phyloP scores from a whole-genome alignment of 805 yeast genomes.

The Candida ulmi region DNA sequence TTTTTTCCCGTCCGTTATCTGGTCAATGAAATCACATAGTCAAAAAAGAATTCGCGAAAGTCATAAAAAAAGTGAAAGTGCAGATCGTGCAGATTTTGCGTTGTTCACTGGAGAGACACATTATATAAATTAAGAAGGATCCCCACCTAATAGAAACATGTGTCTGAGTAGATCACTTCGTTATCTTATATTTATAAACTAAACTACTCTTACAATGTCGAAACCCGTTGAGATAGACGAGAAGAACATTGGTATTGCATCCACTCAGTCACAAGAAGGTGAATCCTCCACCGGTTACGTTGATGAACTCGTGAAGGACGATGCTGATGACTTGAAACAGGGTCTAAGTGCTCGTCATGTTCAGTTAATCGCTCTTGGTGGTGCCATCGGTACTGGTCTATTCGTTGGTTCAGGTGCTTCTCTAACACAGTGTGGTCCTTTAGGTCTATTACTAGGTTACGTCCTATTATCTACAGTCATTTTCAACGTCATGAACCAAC shows the following conservation, averaged over 20 bases:
- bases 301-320: slow-evolving; percentile 18
- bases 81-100: too few species aligned
- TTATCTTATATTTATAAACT: too few species aligned
- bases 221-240: slow-evolving; percentile 10
- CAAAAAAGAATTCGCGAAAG: too few species aligned
- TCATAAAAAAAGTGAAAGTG: too few species aligned
- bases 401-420: slow-evolving; percentile 70
- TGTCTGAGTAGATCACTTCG: too few species aligned
- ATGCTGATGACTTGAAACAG: neutral
- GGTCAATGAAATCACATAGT: too few species aligned
- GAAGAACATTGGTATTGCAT: slow-evolving; percentile 6
- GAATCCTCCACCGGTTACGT: slow-evolving; percentile 21
- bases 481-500: slow-evolving; percentile 56
- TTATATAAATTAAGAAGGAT: too few species aligned
- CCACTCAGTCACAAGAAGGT: slow-evolving; percentile 13
- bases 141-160: too few species aligned
- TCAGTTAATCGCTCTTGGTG: slow-evolving; percentile 80
- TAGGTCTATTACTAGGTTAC: slow-evolving; percentile 56
- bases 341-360: slow-evolving; percentile 58
- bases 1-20: too few species aligned
- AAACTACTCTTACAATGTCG: too few species aligned
- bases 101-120: too few species aligned
- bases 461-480: slow-evolving; percentile 57
- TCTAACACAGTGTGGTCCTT: slow-evolving; percentile 68
- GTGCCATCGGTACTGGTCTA: slow-evolving; percentile 80